phyloP scores from a whole-genome alignment of 2,329 filamentous ascomycete species.

The Calonectria hawksworthii region DNA sequence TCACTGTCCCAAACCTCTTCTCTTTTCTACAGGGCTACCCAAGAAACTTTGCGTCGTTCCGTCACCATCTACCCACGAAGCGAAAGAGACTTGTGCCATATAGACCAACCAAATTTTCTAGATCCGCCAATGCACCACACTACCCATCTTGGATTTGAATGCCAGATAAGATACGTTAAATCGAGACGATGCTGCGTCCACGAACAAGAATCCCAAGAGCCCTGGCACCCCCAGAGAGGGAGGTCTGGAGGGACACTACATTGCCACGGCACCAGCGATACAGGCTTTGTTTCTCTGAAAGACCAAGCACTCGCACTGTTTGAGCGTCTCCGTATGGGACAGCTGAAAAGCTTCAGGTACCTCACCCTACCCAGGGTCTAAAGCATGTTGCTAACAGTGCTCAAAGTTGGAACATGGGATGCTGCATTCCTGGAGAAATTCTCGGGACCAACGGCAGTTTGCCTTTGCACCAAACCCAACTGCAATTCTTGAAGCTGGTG shows the following conservation, averaged over 20 bases:
- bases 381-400: background rate
- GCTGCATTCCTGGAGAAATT: background rate
- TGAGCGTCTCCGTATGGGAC: background rate
- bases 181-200: background rate
- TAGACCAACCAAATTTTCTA: background rate
- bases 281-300: background rate
- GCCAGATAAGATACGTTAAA: background rate
- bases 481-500: background rate
- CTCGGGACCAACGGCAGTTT: background rate
- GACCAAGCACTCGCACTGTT: background rate
- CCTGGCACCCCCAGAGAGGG: background rate
- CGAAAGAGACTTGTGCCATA: background rate
- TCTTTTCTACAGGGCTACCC: background rate
- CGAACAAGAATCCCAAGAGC: background rate
- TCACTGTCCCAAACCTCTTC: background rate
- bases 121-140: background rate
- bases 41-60: background rate
- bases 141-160: background rate
- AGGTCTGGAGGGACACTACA: background rate
- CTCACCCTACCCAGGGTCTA: background rate
- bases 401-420: slow-evolving; percentile 1
- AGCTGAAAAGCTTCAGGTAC: background rate
- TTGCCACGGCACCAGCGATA: background rate
- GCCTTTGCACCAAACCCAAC: background rate
- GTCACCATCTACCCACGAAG: background rate